Percentiles rank a stretch among this genome's conserved stretches.
phyloP scores from a whole-genome alignment of 164 flowering plant species.

The Nymphaea colorata region DNA sequence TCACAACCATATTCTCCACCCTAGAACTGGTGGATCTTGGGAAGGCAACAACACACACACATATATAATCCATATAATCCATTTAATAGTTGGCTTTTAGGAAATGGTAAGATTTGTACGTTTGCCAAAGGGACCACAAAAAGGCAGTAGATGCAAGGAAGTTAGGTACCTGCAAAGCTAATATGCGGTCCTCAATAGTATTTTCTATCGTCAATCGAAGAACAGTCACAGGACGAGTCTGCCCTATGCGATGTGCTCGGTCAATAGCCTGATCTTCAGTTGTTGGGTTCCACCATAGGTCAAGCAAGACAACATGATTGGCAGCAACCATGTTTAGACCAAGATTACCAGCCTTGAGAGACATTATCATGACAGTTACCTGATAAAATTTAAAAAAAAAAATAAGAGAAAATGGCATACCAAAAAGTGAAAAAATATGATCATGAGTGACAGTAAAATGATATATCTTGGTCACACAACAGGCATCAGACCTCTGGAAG shows the following conservation, averaged over 20 bases:
- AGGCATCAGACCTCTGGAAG: conserved; percentile 63
- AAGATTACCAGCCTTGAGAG: conserved; percentile 91
- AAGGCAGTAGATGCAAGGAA: no score
- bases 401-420: background rate
- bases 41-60: no score
- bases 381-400: conserved; percentile 20
- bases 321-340: conserved; percentile 98
- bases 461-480: background rate
- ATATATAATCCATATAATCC: no score
- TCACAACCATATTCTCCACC: background rate
- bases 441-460: background rate
- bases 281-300: conserved; percentile 99
- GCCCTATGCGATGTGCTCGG: conserved; percentile 96
- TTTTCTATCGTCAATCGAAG: conserved; percentile 70
- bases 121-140: no score
- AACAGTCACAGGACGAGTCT: conserved; percentile 92
- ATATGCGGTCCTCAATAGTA: conserved; percentile 86
- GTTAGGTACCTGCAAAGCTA: conserved; percentile 66
- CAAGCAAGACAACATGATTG: conserved; percentile 81
- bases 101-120: no score
- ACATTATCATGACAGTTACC: conserved; percentile 96
- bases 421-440: background rate
- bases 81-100: no score
- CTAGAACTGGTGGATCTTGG: no score
- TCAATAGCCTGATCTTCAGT: conserved; percentile 98